Evolutionary conservation across 495 filamentous ascomycete species (phyloP), one percentile per base, ranked within the genome.

Genomic region (Clohesyomyces aquaticus): DNA sequence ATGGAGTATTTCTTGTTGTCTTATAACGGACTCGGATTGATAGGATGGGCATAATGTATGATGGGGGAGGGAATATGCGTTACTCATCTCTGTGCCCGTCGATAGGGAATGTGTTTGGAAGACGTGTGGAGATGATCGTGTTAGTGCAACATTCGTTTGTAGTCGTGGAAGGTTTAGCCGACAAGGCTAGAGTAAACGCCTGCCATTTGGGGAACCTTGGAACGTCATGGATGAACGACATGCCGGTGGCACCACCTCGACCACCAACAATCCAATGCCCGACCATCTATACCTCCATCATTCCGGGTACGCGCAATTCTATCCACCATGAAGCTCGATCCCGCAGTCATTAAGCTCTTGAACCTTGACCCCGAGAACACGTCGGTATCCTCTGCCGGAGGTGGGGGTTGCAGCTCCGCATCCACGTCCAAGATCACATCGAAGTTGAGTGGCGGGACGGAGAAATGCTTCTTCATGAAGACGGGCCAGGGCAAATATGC

Each of bases 391-490:
- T 77, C 81, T 25, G 81, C 89, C 63, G 91, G 91, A 42, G 85
- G 87, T 35, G 85, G 82, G 8, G 88, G 87, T 23, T 94, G 93
- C 75, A 81, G 88, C 16, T 88, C 73, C 0, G 76, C 76, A 10
- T 72, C 81, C 22, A 93, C 91, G 22, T 84, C 82, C 63, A 87
- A 86, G 58, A 81, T 97, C 25, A 83, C 77, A 38, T 82, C 83
- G 32, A 77, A 67, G 29, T 69, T 81, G 10, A 61, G 73, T 45
- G 73, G 82, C 35, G 83, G 84, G 42, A 76, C 80, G 66, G 78
- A 84, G 35, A 82, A 83, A 28, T 76, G 77, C 12, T 93, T 85
- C 76, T 97, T 97, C 71, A 79, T 96, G 72, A 96, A 97, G 75
- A 93, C 85, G 0, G 89, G 85, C 1, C 76, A 77, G 10, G 87